phyloP scores from a whole-genome alignment of 345 rosid species.

The rapeseed (Brassica napus) region Da-Ae NC_063436.1:15031001-15031500 shows the following conservation, averaged over 20 bases:
- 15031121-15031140: constrained; percentile 29
- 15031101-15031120: background rate
- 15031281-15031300: background rate
- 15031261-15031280: background rate
- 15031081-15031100: background rate
- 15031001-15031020: constrained; percentile 38
- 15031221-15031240: background rate
- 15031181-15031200: background rate
- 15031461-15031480: background rate
- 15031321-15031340: background rate
- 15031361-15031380: constrained; percentile 3
- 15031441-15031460: constrained; percentile 17
- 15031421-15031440: constrained; percentile 30
- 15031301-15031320: background rate
- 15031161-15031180: background rate
- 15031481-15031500: background rate
- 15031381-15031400: constrained; percentile 33
- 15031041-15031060: background rate
- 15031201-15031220: background rate
- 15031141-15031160: background rate
- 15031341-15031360: background rate
- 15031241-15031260: background rate
- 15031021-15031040: background rate
- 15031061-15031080: constrained; percentile 9
- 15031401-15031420: background rate